phyloP scores from a whole-genome alignment of 2,329 filamentous ascomycete species.

The Westerdykella ornata region DNA sequence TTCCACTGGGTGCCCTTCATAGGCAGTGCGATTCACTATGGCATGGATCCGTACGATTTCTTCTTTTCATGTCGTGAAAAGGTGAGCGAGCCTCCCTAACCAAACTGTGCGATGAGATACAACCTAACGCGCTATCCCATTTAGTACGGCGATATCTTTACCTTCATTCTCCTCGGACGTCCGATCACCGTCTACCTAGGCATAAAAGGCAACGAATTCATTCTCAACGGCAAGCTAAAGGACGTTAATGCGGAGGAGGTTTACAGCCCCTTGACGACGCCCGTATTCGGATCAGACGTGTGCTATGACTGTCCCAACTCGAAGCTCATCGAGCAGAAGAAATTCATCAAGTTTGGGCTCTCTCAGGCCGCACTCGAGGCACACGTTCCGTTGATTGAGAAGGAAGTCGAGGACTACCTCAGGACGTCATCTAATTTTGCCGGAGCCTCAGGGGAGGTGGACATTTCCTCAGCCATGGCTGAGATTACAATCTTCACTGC shows the following conservation, averaged over 20 bases:
- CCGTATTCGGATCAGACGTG: slow-evolving; percentile 20
- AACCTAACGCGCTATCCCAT: background rate
- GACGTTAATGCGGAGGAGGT: slow-evolving; percentile 52
- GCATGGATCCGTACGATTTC: slow-evolving; percentile 64
- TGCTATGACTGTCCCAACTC: slow-evolving; percentile 25
- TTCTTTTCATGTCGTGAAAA: slow-evolving; percentile 58
- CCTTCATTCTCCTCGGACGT: slow-evolving; percentile 49
- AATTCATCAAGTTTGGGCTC: slow-evolving; percentile 66
- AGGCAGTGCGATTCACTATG: slow-evolving; percentile 42
- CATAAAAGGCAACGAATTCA: slow-evolving; percentile 49
- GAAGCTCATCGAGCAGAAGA: slow-evolving; percentile 27
- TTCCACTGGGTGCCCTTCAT: slow-evolving; percentile 68
- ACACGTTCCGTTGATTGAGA: slow-evolving; percentile 67
- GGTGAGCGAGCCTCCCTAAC: slow-evolving; percentile 38
- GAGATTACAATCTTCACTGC: slow-evolving; percentile 81
- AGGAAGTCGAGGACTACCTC: slow-evolving; percentile 64
- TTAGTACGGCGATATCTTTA: slow-evolving; percentile 50
- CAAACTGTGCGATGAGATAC: slow-evolving; percentile 10
- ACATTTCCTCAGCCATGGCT: slow-evolving; percentile 65
- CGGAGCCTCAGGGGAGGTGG: slow-evolving; percentile 54
- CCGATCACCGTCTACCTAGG: slow-evolving; percentile 49
- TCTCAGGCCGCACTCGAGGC: slow-evolving; percentile 60
- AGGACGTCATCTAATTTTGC: slow-evolving; percentile 57
- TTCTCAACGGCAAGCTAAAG: slow-evolving; percentile 50
- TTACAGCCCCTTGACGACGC: slow-evolving; percentile 41